phyloP scores from a whole-genome alignment of 1,284 basidiomycete genomes.

The Fistulinella cinereoalba region DNA sequence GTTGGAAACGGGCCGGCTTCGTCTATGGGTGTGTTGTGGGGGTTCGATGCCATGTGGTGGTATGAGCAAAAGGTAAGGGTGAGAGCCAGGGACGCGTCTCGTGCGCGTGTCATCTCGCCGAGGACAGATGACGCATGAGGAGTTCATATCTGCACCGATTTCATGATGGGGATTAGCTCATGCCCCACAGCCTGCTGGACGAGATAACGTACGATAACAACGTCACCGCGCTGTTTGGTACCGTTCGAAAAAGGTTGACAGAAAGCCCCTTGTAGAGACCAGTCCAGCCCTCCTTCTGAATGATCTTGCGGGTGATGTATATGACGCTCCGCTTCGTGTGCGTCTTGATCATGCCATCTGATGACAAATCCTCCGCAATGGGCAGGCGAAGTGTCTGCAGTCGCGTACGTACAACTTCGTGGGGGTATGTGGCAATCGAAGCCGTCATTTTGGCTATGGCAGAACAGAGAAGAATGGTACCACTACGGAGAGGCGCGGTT shows the following conservation, averaged over 20 bases:
- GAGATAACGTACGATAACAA: slow-evolving; percentile 80
- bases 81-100: background rate
- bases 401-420: slow-evolving; percentile 92
- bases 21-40: slow-evolving; percentile 14
- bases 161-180: slow-evolving; percentile 2
- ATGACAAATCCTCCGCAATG: slow-evolving; percentile 52
- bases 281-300: slow-evolving; percentile 79
- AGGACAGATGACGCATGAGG: slow-evolving; percentile 60
- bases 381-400: slow-evolving; percentile 80
- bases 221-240: slow-evolving; percentile 91
- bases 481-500: slow-evolving; percentile 58
- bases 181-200: background rate
- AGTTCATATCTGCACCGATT: slow-evolving; percentile 53
- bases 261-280: slow-evolving; percentile 89
- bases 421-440: slow-evolving; percentile 90
- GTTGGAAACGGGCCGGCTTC: slow-evolving; percentile 1
- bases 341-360: slow-evolving; percentile 54
- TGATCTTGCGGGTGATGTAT: slow-evolving; percentile 69
- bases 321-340: slow-evolving; percentile 61
- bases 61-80: background rate
- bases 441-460: slow-evolving; percentile 92
- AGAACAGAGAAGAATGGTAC: slow-evolving; percentile 81
- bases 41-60: slow-evolving; percentile 2
- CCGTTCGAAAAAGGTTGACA: slow-evolving; percentile 87
- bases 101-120: slow-evolving; percentile 12